Percentiles rank a stretch among this genome's conserved stretches.
Conservation (phyloP, 2,329 filamentous ascomycete genomes). For the Trichoderma sp. region DNA sequence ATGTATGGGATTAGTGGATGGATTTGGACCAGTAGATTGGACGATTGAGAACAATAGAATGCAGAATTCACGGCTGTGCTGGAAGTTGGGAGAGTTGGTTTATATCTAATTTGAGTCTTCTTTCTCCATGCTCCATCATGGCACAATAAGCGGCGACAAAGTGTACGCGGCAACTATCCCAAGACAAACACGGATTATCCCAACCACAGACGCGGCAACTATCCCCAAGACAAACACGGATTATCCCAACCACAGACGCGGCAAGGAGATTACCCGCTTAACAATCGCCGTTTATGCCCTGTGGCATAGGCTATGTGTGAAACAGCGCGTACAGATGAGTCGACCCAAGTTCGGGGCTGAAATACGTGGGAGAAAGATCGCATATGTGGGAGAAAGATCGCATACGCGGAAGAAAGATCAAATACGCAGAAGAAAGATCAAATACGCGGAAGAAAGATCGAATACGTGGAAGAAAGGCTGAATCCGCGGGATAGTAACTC, state of each 20-base stretch:
- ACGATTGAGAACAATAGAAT: neutral
- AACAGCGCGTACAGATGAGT: neutral
- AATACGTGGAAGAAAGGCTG: neutral
- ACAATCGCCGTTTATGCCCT: neutral
- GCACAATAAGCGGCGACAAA: neutral
- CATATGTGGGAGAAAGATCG: neutral
- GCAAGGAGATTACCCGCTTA: neutral
- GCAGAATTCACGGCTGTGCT: neutral
- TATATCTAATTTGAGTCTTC: neutral
- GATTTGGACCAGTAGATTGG: neutral
- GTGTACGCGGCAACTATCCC: neutral
- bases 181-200: neutral
- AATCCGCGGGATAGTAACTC: neutral
- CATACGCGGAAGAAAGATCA: neutral
- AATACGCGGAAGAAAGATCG: neutral
- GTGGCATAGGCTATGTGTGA: neutral
- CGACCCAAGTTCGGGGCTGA: neutral
- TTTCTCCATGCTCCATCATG: neutral
- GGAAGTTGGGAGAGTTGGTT: neutral
- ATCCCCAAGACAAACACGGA: neutral
- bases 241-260: neutral
- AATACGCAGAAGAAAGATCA: neutral
- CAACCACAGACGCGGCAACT: neutral
- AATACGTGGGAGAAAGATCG: neutral
- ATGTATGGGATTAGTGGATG: neutral